phyloP scores from a whole-genome alignment of 768 basidiomycete species.

The Leccinum sublutescens region DNA sequence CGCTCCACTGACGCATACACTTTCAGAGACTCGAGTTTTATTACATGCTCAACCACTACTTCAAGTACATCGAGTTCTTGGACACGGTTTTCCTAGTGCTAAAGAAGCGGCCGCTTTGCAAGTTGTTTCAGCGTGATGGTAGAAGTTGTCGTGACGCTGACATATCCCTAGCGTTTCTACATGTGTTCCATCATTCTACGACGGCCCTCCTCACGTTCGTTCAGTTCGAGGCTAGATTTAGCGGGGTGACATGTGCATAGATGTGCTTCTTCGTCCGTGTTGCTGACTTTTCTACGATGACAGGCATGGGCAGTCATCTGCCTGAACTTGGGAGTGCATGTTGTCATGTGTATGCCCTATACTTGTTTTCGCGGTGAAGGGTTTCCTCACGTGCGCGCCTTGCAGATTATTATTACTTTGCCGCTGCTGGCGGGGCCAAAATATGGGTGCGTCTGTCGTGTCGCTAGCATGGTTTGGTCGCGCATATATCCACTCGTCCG shows the following conservation, averaged over 20 bases:
- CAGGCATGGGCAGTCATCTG: slow-evolving; percentile 90
- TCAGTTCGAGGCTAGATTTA: slow-evolving; percentile 85
- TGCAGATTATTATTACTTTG: slow-evolving; percentile 96
- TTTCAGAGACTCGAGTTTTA: slow-evolving; percentile 83
- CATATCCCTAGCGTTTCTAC: slow-evolving; percentile 72
- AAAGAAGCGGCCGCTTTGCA: slow-evolving; percentile 95
- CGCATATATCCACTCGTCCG: neutral
- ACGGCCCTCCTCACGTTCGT: slow-evolving; percentile 91
- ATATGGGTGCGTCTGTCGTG: slow-evolving; percentile 18
- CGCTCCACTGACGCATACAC: slow-evolving; percentile 1
- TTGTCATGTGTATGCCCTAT: slow-evolving; percentile 82
- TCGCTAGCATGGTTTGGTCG: neutral
- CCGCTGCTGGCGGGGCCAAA: slow-evolving; percentile 67
- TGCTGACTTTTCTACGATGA: slow-evolving; percentile 3
- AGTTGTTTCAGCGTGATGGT: slow-evolving; percentile 26
- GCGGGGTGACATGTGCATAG: slow-evolving; percentile 52
- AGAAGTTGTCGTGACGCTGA: neutral
- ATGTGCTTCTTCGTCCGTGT: neutral
- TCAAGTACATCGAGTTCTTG: slow-evolving; percentile 93
- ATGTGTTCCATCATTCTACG: slow-evolving; percentile 97
- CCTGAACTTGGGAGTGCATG: slow-evolving; percentile 88
- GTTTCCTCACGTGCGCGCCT: neutral
- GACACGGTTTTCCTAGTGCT: slow-evolving; percentile 95
- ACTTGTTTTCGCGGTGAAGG: neutral
- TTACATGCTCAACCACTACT: slow-evolving; percentile 97